phyloP scores from a whole-genome alignment of 352 stramenopile species.

The Phytophthora boehmeriae region DNA sequence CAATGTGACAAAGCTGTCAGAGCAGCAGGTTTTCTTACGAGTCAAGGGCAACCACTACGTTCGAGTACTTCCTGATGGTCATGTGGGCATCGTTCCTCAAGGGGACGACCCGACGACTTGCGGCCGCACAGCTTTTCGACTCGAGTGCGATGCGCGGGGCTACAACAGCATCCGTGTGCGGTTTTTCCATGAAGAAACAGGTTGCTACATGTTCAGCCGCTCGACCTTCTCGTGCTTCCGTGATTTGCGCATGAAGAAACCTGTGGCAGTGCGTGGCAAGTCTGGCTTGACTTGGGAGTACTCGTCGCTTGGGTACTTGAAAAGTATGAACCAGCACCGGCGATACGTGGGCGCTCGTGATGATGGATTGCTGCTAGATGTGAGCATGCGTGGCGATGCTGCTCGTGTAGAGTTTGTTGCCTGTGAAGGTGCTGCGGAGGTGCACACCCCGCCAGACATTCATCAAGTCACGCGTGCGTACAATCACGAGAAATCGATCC shows the following conservation, averaged over 20 bases:
- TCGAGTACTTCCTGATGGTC: constrained; percentile 49
- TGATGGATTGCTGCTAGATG: constrained; percentile 76
- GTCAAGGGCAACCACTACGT: constrained; percentile 80
- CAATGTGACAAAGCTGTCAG: constrained; percentile 70
- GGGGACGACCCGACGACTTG: constrained; percentile 48
- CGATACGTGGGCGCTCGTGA: constrained; percentile 81
- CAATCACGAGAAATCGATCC: constrained; percentile 71
- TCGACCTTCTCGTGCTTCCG: constrained; percentile 88
- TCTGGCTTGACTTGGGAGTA: constrained; percentile 84
- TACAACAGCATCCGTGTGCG: constrained; percentile 91
- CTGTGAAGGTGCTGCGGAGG: constrained; percentile 41
- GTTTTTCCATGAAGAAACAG: constrained; percentile 72
- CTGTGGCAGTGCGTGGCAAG: constrained; percentile 57
- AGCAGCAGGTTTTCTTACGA: constrained; percentile 62
- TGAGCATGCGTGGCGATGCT: constrained; percentile 88
- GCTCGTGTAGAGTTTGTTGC: constrained; percentile 80
- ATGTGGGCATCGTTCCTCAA: constrained; percentile 59
- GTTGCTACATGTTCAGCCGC: constrained; percentile 83
- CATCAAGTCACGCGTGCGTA: constrained; percentile 73
- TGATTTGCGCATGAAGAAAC: constrained; percentile 82
- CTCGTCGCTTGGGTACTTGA: constrained; percentile 77
- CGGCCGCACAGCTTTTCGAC: constrained; percentile 68
- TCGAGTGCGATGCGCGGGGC: constrained; percentile 78
- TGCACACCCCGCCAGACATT: constrained; percentile 71
- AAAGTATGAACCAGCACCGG: constrained; percentile 91